Conservation (phyloP, 306 rosid genomes). For the Sechiopsis laciniata region DNA sequence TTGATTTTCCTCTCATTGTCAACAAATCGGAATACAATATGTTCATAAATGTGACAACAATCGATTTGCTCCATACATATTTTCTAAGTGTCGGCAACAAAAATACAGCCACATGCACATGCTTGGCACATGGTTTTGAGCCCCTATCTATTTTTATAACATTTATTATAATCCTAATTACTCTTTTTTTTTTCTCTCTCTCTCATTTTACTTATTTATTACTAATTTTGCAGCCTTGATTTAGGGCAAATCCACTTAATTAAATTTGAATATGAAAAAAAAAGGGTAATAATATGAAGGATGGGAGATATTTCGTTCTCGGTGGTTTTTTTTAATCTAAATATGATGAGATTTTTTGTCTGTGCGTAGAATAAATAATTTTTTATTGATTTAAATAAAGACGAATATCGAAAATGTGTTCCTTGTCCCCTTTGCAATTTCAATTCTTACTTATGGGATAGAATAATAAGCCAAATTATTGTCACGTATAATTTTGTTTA, state of each 20-base stretch:
- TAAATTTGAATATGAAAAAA: neutral
- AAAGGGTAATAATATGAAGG: neutral
- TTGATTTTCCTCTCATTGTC: conserved; percentile 19
- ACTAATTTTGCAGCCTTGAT: neutral
- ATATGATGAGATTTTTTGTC: too few relatives aligned
- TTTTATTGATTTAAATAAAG: too few relatives aligned
- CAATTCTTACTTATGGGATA: neutral
- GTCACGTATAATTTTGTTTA: too few relatives aligned
- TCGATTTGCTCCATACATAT: neutral
- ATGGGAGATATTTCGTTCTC: neutral
- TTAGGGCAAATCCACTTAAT: conserved; percentile 9
- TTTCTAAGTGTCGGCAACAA: too few relatives aligned
- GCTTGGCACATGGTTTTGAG: neutral
- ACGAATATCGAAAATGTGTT: too few relatives aligned
- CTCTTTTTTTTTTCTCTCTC: too few relatives aligned
- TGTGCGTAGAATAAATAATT: too few relatives aligned
- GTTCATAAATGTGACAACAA: conserved; percentile 10
- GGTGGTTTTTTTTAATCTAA: neutral
- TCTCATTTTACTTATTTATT: neutral
- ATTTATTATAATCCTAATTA: neutral
- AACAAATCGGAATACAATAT: conserved; percentile 1
- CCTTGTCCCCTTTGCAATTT: too few relatives aligned
- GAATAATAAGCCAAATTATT: neutral
- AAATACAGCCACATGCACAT: neutral
- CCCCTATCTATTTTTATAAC: neutral